phyloP scores from a whole-genome alignment of 805 yeast genomes.

The Priceomyces carsonii region DNA sequence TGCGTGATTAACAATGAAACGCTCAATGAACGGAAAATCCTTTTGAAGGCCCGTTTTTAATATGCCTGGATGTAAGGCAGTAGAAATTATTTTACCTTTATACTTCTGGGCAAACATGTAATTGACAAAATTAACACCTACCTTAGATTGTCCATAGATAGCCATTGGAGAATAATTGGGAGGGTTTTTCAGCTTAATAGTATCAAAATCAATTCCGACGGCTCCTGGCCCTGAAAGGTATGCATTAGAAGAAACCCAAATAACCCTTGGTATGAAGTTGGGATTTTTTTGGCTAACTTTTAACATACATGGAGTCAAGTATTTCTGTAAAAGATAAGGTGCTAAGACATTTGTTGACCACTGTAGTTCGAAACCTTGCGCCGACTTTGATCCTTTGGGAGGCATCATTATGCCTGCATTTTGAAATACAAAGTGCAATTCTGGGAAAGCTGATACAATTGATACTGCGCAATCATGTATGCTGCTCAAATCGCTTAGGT shows the following conservation, averaged over 20 bases:
- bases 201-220: constrained; percentile 35
- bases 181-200: constrained; percentile 21
- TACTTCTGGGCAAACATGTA: constrained; percentile 33
- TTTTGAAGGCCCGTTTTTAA: constrained; percentile 36
- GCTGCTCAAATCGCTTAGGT: constrained; percentile 43
- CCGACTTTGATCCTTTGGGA: constrained; percentile 25
- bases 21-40: constrained; percentile 6
- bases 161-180: constrained; percentile 7
- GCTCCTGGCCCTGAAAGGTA: constrained; percentile 26
- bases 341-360: constrained; percentile 50
- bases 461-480: constrained; percentile 37
- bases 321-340: constrained; percentile 44
- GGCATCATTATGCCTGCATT: constrained; percentile 29
- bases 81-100: constrained; percentile 28
- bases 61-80: constrained; percentile 44
- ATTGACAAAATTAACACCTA: constrained; percentile 36
- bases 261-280: constrained; percentile 33
- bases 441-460: constrained; percentile 12
- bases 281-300: constrained; percentile 26
- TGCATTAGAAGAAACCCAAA: constrained; percentile 47
- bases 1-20: neutral
- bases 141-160: constrained; percentile 46
- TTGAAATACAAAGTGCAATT: constrained; percentile 22
- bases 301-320: constrained; percentile 36
- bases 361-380: constrained; percentile 48